Evolutionary conservation across 768 basidiomycete species (phyloP).

Genomic region (Leccinum truebloodii): DNA sequence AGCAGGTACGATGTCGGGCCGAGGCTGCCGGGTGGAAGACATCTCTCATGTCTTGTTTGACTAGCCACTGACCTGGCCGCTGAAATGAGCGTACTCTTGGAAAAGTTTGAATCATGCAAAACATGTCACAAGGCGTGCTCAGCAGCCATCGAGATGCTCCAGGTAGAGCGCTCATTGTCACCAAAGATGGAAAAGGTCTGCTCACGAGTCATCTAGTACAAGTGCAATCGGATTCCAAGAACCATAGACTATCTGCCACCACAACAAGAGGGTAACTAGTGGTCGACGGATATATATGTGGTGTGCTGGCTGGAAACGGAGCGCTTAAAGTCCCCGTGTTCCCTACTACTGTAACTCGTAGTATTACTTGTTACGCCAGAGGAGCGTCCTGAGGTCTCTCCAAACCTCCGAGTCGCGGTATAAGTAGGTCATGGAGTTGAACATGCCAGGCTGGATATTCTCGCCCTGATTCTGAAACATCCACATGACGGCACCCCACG

Average conservation of each 20-base stretch:
- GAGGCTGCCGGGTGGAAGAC: neutral
- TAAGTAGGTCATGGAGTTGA: slow-evolving; percentile 92
- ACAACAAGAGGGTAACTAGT: slow-evolving; percentile 25
- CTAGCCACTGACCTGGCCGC: slow-evolving; percentile 65
- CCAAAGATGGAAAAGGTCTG: neutral
- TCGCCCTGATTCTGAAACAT: slow-evolving; percentile 85
- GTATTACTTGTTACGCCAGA: slow-evolving; percentile 84
- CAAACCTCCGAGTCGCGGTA: slow-evolving; percentile 93
- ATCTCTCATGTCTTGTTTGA: slow-evolving; percentile 9
- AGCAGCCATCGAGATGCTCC: slow-evolving; percentile 70
- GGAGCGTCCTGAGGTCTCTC: slow-evolving; percentile 75
- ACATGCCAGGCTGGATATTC: slow-evolving; percentile 96
- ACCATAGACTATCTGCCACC: slow-evolving; percentile 47
- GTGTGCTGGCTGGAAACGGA: slow-evolving; percentile 8
- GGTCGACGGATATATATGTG: neutral
- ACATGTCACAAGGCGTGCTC: slow-evolving; percentile 59
- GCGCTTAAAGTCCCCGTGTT: neutral
- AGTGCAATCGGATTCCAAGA: slow-evolving; percentile 55
- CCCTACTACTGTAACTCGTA: slow-evolving; percentile 2
- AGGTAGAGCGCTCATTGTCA: slow-evolving; percentile 39
- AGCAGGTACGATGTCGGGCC: slow-evolving; percentile 41
- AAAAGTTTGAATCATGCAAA: slow-evolving; percentile 49
- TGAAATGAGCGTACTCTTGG: slow-evolving; percentile 59
- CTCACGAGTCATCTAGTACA: slow-evolving; percentile 48
- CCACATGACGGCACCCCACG: slow-evolving; percentile 98